phyloP scores from a whole-genome alignment of 2,329 filamentous ascomycete genomes.

The Arthrobotrys pseudoclavata region DNA sequence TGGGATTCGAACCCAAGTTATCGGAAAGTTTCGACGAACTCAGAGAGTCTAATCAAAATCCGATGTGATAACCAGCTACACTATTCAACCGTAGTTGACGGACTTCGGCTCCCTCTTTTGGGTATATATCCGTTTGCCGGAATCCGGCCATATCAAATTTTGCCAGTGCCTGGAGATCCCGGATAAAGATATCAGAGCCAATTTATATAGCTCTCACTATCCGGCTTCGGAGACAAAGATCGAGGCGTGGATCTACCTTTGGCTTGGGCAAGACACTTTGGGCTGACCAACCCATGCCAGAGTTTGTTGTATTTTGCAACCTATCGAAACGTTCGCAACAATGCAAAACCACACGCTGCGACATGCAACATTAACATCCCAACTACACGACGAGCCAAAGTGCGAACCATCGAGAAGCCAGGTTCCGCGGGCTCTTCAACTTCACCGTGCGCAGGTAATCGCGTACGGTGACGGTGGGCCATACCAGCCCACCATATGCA shows the following conservation, averaged over 20 bases:
- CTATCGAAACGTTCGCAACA: not conserved
- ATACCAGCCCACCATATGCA: not conserved
- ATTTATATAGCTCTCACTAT: no score
- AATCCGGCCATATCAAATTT: not conserved
- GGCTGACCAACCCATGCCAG: not conserved
- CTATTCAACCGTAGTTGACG: conserved; percentile 55
- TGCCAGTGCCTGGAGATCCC: no score
- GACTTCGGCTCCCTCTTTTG: not conserved
- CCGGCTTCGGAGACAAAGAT: no score
- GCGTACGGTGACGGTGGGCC: conserved; percentile 8
- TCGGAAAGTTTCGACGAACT: conserved; percentile 45
- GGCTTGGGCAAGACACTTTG: no score
- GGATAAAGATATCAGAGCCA: no score
- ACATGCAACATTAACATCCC: not conserved
- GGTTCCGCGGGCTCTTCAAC: not conserved
- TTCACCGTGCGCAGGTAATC: not conserved
- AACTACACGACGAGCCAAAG: not conserved
- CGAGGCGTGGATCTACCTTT: no score
- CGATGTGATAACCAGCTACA: conserved; percentile 61
- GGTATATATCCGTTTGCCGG: not conserved
- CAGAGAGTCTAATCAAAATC: conserved; percentile 51
- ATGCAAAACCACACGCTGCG: not conserved
- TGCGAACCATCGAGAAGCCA: not conserved
- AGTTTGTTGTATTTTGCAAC: conserved; percentile 9
- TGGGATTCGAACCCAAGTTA: conserved; percentile 60